phyloP scores from a whole-genome alignment of 75 land plant species.

The Picea glauca region DNA sequence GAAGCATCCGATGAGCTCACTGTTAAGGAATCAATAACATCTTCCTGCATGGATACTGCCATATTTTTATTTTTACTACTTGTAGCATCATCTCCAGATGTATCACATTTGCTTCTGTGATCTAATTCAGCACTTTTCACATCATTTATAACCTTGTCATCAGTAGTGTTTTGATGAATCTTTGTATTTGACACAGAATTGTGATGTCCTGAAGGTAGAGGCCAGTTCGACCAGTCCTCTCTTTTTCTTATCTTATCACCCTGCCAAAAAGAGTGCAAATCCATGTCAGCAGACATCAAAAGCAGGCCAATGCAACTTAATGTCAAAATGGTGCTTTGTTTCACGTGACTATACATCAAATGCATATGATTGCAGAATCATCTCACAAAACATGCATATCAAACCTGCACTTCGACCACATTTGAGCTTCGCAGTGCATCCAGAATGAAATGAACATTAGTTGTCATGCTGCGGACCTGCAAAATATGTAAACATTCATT shows the following conservation, averaged over 20 bases:
- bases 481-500: constrained; percentile 5
- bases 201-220: constrained; percentile 29
- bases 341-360: background rate
- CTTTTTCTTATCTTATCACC: constrained; percentile 79
- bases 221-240: constrained; percentile 74
- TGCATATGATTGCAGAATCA: background rate
- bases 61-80: background rate
- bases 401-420: constrained; percentile 82
- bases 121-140: constrained; percentile 3
- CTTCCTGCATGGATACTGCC: background rate
- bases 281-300: background rate
- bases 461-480: constrained; percentile 78
- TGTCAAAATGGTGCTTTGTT: background rate
- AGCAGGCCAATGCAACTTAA: background rate
- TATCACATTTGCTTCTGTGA: constrained; percentile 8
- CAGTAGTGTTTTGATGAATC: background rate
- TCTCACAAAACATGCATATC: constrained; percentile 1
- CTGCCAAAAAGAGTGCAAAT: constrained; percentile 23
- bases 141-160: constrained; percentile 2
- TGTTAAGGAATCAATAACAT: constrained; percentile 9
- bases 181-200: constrained; percentile 7
- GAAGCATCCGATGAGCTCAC: background rate
- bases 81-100: background rate
- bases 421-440: constrained; percentile 67
- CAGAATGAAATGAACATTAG: constrained; percentile 55